Conservation (phyloP, 768 basidiomycete species). For the Hypholoma fasciculare region DNA sequence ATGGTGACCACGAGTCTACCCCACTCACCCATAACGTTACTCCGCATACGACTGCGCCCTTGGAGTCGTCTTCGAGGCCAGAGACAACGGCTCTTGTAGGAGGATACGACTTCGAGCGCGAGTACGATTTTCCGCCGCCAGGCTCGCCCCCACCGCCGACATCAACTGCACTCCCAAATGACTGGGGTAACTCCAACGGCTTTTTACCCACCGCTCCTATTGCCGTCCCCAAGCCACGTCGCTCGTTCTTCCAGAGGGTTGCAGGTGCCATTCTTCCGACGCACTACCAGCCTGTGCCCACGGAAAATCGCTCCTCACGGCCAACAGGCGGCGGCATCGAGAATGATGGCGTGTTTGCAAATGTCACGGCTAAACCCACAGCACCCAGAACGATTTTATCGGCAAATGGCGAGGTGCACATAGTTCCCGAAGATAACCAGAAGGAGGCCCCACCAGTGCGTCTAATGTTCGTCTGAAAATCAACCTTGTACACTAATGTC, state of each 20-base stretch:
- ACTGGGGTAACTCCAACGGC: conserved; percentile 75
- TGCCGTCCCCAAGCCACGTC: conserved; percentile 32
- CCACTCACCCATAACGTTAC: conserved; percentile 31
- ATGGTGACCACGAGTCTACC: conserved; percentile 34
- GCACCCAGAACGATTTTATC: conserved; percentile 41
- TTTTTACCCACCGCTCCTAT: conserved; percentile 52
- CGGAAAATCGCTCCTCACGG: conserved; percentile 32
- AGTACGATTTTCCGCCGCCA: conserved; percentile 76
- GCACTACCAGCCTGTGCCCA: conserved; percentile 58
- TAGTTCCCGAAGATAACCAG: conserved; percentile 79
- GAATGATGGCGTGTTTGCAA: conserved; percentile 95
- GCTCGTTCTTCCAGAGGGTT: conserved; percentile 58
- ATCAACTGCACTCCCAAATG: conserved; percentile 58
- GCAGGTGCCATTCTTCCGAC: conserved; percentile 65
- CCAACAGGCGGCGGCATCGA: conserved; percentile 68
- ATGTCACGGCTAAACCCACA: conserved; percentile 87
- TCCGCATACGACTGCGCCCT: conserved; percentile 9
- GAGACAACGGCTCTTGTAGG: conserved; percentile 37
- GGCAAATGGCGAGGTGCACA: conserved; percentile 56
- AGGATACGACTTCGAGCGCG: conserved; percentile 77
- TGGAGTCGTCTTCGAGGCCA: conserved; percentile 4
- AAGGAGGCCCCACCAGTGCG: conserved; percentile 86
- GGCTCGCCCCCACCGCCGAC: conserved; percentile 74
- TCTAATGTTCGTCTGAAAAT: conserved; percentile 9
- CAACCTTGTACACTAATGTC: not conserved